Base-by-base conservation (phyloP, 495 filamentous ascomycete genomes). In the Staphylotrichum tortipilum region DNA sequence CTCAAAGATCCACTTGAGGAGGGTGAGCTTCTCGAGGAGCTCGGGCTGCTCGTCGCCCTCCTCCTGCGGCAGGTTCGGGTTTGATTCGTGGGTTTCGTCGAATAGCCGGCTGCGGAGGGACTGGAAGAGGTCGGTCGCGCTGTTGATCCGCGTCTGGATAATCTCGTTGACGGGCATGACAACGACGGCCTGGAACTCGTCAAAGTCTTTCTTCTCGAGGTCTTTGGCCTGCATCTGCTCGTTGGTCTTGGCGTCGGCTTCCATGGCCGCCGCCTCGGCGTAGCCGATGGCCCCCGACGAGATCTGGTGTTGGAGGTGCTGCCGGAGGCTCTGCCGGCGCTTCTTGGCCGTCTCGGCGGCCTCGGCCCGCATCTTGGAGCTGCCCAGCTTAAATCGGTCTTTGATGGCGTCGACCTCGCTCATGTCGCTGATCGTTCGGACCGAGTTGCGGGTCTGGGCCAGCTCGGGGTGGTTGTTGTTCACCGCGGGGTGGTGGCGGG, bases 1-100 rank as follows among this genome's bases (percentile, higher is more conserved):
- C 59, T 98, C 92, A 58, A 95, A 97, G 23, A 97, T 83, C 92
- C 92, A 98, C 60, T 98, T 98, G 9, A 97, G 73, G 22, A 94
- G 80, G 0, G 92, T 97, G 4, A 98, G 75, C 54, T 92, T 92
- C 67, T 98, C 92, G 2, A 96, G 73, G 0, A 97, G 74, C 68
- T 97, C 94, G 0, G 92, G 89, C 61, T 91, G 85, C 62, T 95
- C 91, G 58, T 96, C 90, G 47, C 91, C 91, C 65, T 95, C 90
- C 65, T 94, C 89, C 57, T 95, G 90, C 1, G 88, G 83, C 47
- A 84, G 76, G 55, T 92, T 88, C 3, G 88, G 88, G 47, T 81
- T 80, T 11, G 77, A 77, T 28, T 79, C 72, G 53, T 81, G 84
- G 0, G 82, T 84, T 53, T 88, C 84, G 49, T 82, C 80, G 49